Percentiles rank a stretch among this genome's conserved stretches.
phyloP scores from a whole-genome alignment of 805 yeast genomes.

The Pichia gijzeniarum region DNA sequence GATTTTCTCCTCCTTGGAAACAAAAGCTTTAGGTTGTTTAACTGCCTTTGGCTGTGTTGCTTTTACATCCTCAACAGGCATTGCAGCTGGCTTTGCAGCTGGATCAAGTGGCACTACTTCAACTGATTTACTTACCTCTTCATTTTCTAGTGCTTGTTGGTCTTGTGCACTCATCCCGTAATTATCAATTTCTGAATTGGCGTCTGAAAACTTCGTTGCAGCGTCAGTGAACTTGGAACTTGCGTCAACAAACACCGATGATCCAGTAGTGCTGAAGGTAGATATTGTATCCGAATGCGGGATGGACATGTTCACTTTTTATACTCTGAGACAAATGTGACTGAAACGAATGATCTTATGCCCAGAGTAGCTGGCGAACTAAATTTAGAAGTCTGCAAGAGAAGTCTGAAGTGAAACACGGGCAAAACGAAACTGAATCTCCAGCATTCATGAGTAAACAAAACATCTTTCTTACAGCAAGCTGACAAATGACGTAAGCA shows the following conservation, averaged over 20 bases:
- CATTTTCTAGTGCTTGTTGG: too few relatives aligned
- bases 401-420: too few relatives aligned
- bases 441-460: too few relatives aligned
- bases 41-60: conserved; percentile 8
- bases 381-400: too few relatives aligned
- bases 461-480: too few relatives aligned
- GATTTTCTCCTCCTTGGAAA: conserved; percentile 8
- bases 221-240: conserved; percentile 10
- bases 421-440: too few relatives aligned
- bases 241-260: conserved; percentile 20
- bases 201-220: background rate
- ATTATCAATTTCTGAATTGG: background rate
- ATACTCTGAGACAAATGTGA: background rate
- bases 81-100: too few relatives aligned
- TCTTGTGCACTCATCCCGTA: background rate
- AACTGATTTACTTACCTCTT: background rate
- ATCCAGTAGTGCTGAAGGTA: conserved; percentile 13
- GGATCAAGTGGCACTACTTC: too few relatives aligned
- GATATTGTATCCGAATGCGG: conserved; percentile 12
- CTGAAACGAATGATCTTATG: too few relatives aligned
- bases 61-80: background rate
- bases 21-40: conserved; percentile 8
- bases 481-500: too few relatives aligned
- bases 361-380: too few relatives aligned
- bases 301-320: conserved; percentile 1